Conservation (phyloP, 148 eudicot species). For the Rhododendron mucronatum region DNA sequence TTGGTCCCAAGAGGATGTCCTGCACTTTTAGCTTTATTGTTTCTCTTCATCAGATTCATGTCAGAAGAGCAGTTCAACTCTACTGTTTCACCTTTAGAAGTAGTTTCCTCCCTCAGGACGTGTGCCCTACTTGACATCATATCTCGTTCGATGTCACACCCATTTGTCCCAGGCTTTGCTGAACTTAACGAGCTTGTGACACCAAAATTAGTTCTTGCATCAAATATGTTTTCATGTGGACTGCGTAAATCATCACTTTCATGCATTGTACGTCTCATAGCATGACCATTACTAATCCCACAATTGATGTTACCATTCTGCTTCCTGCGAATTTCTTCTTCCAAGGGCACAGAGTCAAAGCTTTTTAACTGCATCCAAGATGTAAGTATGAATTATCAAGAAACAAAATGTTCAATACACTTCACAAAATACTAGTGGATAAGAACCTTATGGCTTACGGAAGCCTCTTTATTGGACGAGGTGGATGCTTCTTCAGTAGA, state of each 20-base stretch:
- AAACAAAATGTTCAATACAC: not conserved
- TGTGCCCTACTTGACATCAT: constrained; percentile 11
- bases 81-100: constrained; percentile 24
- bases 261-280: constrained; percentile 26
- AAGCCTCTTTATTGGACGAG: constrained; percentile 23
- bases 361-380: constrained; percentile 44
- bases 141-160: constrained; percentile 19
- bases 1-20: constrained; percentile 30
- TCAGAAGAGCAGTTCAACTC: constrained; percentile 28
- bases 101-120: constrained; percentile 14
- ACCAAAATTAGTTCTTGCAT: constrained; percentile 14
- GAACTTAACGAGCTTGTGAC: constrained; percentile 16
- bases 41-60: constrained; percentile 23
- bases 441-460: constrained; percentile 46
- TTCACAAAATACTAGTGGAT: not conserved
- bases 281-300: constrained; percentile 25
- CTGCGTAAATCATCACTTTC: constrained; percentile 23
- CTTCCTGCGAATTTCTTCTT: constrained; percentile 29
- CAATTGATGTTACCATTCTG: constrained; percentile 18
- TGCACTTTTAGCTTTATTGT: constrained; percentile 30
- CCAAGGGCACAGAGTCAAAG: constrained; percentile 23
- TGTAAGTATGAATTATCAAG: constrained; percentile 7
- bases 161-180: constrained; percentile 20
- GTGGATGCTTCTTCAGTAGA: constrained; percentile 28
- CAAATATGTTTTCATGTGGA: constrained; percentile 20